Evolutionary conservation across 2,329 filamentous ascomycete genomes (phyloP).

Genomic region (Sclerotinia borealis): DNA sequence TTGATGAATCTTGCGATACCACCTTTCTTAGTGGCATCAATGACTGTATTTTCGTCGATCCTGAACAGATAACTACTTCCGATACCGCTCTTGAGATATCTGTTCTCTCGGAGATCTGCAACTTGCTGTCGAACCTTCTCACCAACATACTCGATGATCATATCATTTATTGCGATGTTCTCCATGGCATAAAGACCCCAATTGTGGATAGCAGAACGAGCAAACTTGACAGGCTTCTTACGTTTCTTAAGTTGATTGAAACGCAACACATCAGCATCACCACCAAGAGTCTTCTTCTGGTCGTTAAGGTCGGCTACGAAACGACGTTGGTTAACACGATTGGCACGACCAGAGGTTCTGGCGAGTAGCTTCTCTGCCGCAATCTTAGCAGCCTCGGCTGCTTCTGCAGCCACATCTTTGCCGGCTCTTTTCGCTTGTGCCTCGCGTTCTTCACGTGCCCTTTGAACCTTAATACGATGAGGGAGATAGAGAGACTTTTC

Average conservation of each 20-base stretch:
- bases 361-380: slow-evolving; percentile 74
- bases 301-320: slow-evolving; percentile 92
- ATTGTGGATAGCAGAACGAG: slow-evolving; percentile 94
- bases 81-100: slow-evolving; percentile 92
- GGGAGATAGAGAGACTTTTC: slow-evolving; percentile 98
- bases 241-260: slow-evolving; percentile 99
- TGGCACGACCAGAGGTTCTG: slow-evolving; percentile 86
- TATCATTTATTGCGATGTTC: slow-evolving; percentile 93
- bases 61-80: slow-evolving; percentile 97
- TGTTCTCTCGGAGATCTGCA: slow-evolving; percentile 87
- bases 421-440: slow-evolving; percentile 62
- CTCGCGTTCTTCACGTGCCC: slow-evolving; percentile 84
- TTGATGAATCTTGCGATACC: slow-evolving; percentile 99
- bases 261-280: slow-evolving; percentile 83
- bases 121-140: slow-evolving; percentile 97
- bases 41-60: slow-evolving; percentile 95
- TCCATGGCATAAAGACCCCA: slow-evolving; percentile 98
- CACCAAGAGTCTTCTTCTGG: slow-evolving; percentile 78
- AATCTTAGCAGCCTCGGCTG: slow-evolving; percentile 65
- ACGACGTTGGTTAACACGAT: slow-evolving; percentile 90
- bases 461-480: slow-evolving; percentile 94
- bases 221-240: slow-evolving; percentile 98
- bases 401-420: slow-evolving; percentile 59
- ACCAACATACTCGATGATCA: slow-evolving; percentile 99
- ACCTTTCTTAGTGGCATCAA: slow-evolving; percentile 97